Conservation (phyloP, 2,329 filamentous ascomycete species). For the Albophoma yamanashiensis region DNA sequence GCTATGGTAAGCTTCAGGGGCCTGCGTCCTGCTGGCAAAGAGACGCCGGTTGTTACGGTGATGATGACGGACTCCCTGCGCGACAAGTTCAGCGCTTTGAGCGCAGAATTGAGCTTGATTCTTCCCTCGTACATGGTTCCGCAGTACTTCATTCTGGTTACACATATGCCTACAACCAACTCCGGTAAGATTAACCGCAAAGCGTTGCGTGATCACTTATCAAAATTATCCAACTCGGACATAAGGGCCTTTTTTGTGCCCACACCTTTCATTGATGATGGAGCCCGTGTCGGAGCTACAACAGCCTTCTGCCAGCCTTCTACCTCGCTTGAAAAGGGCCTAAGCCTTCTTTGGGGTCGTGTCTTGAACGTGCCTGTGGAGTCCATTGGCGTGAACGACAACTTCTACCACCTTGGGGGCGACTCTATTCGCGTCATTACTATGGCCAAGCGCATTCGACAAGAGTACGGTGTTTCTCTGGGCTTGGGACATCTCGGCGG, state of each 20-base stretch:
- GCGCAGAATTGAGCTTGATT: background rate
- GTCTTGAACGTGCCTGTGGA: constrained; percentile 3
- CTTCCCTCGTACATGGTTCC: background rate
- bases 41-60: background rate
- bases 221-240: background rate
- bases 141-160: constrained; percentile 26
- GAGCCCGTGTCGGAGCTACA: background rate
- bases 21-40: background rate
- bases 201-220: background rate
- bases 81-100: background rate
- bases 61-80: background rate
- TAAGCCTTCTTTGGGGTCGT: constrained; percentile 8
- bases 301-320: background rate
- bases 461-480: background rate
- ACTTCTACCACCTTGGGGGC: constrained; percentile 8
- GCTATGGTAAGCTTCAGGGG: background rate
- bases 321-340: constrained; percentile 5
- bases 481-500: background rate
- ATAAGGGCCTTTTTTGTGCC: background rate
- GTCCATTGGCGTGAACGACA: constrained; percentile 6
- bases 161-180: constrained; percentile 20
- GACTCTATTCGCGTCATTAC: constrained; percentile 5
- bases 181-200: constrained; percentile 5
- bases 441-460: background rate
- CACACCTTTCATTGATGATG: too few species aligned